Conservation (phyloP, 768 basidiomycete genomes). For the Termitomyces sp. region DNA sequence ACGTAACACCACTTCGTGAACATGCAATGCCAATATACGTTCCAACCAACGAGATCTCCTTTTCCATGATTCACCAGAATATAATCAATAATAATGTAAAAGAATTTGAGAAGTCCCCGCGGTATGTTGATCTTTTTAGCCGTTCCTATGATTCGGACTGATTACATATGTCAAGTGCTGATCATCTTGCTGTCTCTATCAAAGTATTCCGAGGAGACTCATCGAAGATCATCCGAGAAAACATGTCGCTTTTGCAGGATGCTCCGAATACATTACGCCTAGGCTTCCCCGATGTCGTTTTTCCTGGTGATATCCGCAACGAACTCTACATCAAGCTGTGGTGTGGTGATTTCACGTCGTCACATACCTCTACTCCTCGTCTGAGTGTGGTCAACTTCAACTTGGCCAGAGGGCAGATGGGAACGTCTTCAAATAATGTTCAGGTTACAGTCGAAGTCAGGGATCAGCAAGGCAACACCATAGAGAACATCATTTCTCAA, state of each 20-base stretch:
- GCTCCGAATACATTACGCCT: slow-evolving; percentile 81
- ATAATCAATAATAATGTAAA: slow-evolving; percentile 76
- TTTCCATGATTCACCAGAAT: slow-evolving; percentile 94
- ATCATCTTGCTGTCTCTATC: slow-evolving; percentile 78
- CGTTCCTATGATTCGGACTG: background rate
- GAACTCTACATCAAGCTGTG: slow-evolving; percentile 96
- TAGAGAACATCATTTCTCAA: slow-evolving; percentile 73
- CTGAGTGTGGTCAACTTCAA: slow-evolving; percentile 58
- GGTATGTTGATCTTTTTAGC: slow-evolving; percentile 40
- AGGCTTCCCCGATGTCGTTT: slow-evolving; percentile 95
- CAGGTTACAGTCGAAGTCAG: slow-evolving; percentile 91
- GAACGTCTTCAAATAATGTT: slow-evolving; percentile 59
- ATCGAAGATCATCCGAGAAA: slow-evolving; percentile 71
- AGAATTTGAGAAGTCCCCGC: slow-evolving; percentile 79
- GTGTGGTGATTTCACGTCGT: slow-evolving; percentile 80
- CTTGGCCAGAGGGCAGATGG: slow-evolving; percentile 56
- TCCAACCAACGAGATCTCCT: slow-evolving; percentile 77
- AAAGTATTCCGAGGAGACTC: slow-evolving; percentile 87
- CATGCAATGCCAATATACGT: slow-evolving; percentile 86
- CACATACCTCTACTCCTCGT: slow-evolving; percentile 43
- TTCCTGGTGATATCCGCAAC: slow-evolving; percentile 88
- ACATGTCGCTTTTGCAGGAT: slow-evolving; percentile 78
- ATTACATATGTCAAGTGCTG: slow-evolving; percentile 53
- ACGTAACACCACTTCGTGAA: slow-evolving; percentile 66
- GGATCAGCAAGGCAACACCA: slow-evolving; percentile 59